Base-by-base conservation (phyloP, 768 basidiomycete genomes). In the Nidularia sp. region DNA sequence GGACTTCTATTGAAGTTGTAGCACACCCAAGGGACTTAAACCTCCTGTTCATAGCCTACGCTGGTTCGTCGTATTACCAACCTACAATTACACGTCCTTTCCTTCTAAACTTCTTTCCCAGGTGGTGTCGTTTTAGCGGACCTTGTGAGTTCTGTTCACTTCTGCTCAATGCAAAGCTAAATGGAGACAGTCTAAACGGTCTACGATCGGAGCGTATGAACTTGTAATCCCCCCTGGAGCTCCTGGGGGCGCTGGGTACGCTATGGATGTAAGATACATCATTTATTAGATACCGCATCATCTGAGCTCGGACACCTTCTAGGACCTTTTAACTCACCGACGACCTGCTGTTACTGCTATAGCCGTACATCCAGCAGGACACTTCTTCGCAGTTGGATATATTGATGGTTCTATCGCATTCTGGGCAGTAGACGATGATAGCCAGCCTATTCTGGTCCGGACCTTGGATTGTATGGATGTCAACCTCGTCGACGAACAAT, bases 361-460 rank as follows among this genome's bases (percentile, higher is more conserved):
- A 3, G 74, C 86, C 3, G 73, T 93, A 56, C 84, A 93, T 63
- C 90, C 91, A 4, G 71, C 85, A 34, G 87, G 73, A 0, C 84
- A 91, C 53, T 75, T 91, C 54, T 86, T 96, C 54, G 89, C 81
- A 18, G 85, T 83, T 9, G 93, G 93, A 0, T 80, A 94, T 61
- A 74, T 81, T 13, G 93, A 96, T 64, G 92, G 93, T 6, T 85
- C 81, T 48, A 77, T 96, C 33, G 81, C 86, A 4, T 90, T 94
- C 63, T 93, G 91, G 86, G 84, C 88, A 0, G 69, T 85, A 2
- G 84, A 88, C 44, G 90, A 94, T 56, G 79, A 87, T 55, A 84
- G 86, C 52, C 80, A 81, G 49, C 87, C 92, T 0, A 69, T 96
- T 18, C 72, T 85, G 47, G 88, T 90, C 22, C 75, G 86, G 43